phyloP scores from a whole-genome alignment of 2,329 filamentous ascomycete genomes.

The Phialophora expanda region DNA sequence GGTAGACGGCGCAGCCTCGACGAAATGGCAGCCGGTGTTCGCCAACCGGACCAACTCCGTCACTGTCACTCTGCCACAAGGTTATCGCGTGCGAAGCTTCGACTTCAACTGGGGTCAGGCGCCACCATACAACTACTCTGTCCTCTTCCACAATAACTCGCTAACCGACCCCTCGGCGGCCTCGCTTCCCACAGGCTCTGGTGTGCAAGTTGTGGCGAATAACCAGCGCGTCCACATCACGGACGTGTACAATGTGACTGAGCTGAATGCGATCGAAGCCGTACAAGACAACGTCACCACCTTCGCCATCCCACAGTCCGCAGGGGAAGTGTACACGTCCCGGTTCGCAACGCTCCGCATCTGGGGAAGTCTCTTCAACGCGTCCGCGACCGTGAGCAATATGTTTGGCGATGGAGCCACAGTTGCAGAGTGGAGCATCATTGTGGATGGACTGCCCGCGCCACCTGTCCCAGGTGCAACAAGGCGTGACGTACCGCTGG shows the following conservation, averaged over 20 bases:
- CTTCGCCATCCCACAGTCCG: conserved; percentile 26
- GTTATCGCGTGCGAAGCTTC: conserved; percentile 50
- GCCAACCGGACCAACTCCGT: conserved; percentile 60
- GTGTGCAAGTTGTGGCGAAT: conserved; percentile 34
- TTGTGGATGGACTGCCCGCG: conserved; percentile 39
- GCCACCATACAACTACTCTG: conserved; percentile 59
- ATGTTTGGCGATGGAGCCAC: conserved; percentile 52
- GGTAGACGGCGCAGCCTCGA: conserved; percentile 69
- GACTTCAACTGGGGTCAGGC: conserved; percentile 65
- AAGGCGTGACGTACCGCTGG: conserved; percentile 17
- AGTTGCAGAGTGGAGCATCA: conserved; percentile 55
- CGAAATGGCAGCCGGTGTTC: conserved; percentile 67
- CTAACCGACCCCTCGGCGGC: conserved; percentile 35
- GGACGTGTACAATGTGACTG: conserved; percentile 46
- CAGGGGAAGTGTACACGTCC: conserved; percentile 43
- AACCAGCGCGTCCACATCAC: conserved; percentile 46
- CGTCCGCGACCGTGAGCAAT: conserved; percentile 44
- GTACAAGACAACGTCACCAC: conserved; percentile 51
- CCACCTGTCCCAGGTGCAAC: not conserved
- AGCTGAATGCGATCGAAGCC: conserved; percentile 45
- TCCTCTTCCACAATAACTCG: conserved; percentile 61
- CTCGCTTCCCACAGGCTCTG: conserved; percentile 20
- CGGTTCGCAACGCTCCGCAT: conserved; percentile 53
- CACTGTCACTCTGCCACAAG: conserved; percentile 59
- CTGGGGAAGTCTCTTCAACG: conserved; percentile 47